These are phyloP conservation scores for Hypoxylon sp. DNA, from an alignment of 2,329 filamentous ascomycete genomes.

Conservation along the genomic window DNA sequence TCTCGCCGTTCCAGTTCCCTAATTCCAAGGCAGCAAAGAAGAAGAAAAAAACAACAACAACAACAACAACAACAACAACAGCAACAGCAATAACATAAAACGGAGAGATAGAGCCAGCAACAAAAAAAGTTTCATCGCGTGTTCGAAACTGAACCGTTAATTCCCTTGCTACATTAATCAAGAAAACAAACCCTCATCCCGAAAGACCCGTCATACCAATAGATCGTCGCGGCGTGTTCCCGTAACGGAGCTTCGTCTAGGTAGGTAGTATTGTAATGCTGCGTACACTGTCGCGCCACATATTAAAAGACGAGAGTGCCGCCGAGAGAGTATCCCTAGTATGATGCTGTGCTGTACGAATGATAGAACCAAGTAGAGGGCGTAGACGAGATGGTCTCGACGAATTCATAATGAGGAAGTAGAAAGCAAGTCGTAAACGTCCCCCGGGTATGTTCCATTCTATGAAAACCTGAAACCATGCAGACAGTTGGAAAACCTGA, in stretches of 20 bases:
- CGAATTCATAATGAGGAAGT: constrained; percentile 18
- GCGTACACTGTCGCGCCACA: not conserved
- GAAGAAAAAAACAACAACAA: not conserved
- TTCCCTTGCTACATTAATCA: constrained; percentile 18
- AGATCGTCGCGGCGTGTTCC: constrained; percentile 4
- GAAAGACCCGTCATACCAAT: constrained; percentile 18
- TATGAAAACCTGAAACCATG: constrained; percentile 16
- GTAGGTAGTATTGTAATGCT: constrained; percentile 7
- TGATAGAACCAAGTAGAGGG: constrained; percentile 7
- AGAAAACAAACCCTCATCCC: constrained; percentile 14
- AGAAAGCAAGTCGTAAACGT: constrained; percentile 14
- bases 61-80: not conserved
- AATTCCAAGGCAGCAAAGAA: constrained; percentile 21
- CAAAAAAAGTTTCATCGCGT: constrained; percentile 20
- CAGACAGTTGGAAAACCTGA: constrained; percentile 21
- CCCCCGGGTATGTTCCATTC: constrained; percentile 25
- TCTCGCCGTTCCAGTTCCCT: constrained; percentile 13
- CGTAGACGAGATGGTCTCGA: constrained; percentile 8
- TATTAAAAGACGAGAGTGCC: constrained; percentile 23
- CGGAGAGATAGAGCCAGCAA: constrained; percentile 3
- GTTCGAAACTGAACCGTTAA: constrained; percentile 21
- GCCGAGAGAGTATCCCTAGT: constrained; percentile 9
- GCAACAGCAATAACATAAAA: not conserved
- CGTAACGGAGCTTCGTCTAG: constrained; percentile 7
- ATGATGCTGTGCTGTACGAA: constrained; percentile 9